Evolutionary conservation across 805 yeast genomes (phyloP), one percentile per base, ranked within the genome.

Genomic region (Peterozyma xylosa): DNA sequence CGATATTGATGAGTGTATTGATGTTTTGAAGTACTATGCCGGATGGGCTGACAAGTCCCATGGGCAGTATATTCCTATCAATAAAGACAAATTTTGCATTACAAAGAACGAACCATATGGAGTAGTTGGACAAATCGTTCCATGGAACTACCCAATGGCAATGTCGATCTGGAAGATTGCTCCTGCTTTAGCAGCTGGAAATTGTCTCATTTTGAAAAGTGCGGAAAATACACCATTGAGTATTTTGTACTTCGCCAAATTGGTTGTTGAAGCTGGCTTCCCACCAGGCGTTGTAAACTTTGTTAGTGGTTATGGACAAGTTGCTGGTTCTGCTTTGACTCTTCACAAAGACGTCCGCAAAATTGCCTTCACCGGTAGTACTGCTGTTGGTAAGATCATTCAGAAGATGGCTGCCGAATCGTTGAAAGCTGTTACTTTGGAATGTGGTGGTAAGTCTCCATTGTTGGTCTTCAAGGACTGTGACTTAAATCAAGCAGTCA

Each of bases 41-140:
- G 93, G 93, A 27, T 83, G 80, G 78, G 81, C 87, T 46, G 93
- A 85, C 65, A 85, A 86, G 66, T 65, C 76, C 48, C 67, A 67
- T 39, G 93, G 93, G n/a, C 71, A 75, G 48, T 71, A 78, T 33
- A 71, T 80, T 50, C 76, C 78, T 52, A 73, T 75, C 21, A 71
- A 69, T 18, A 66, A 67, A 33, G 67, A 70, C 42, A 79, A 78
- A 58, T 65, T 76, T 45, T 70, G 73, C 16, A 74, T 71, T 56
- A 75, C 78, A 13, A 60, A 72, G 36, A 78, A 76, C 53, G 75
- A 72, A 57, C 79, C 79, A 9, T 45, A 34, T 41, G 79, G 79
- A 39, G 74, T 73, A 29, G 68, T 71, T 48, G 79, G 74, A 5
- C 73, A 73, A 50, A 72, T 73, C 42, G 70, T 71, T 41, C 78